These are phyloP conservation scores for Carex parvula DNA, from an alignment of 176 grass and related monocot genomes.

Conservation along the genomic window DNA sequence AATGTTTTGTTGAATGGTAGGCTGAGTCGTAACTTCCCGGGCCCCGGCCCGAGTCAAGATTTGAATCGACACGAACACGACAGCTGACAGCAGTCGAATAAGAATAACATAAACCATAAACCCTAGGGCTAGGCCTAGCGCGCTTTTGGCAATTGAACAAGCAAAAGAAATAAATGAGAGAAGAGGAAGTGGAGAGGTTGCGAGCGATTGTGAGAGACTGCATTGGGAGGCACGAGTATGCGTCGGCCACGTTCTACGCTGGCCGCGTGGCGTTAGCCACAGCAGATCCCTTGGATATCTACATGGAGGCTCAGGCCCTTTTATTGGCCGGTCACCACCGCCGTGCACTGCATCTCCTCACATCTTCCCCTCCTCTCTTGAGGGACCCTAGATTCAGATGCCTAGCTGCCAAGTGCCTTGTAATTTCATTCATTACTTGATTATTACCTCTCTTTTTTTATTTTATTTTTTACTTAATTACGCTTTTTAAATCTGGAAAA, in stretches of 20 bases:
- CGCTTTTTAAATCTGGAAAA: background rate
- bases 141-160: too few species aligned
- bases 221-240: slow-evolving; percentile 85
- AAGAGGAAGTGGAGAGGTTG: slow-evolving; percentile 76
- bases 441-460: background rate
- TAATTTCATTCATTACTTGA: too few species aligned
- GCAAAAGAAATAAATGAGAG: slow-evolving; percentile 29
- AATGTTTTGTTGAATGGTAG: too few species aligned
- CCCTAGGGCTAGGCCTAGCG: too few species aligned
- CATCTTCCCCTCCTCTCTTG: slow-evolving; percentile 57
- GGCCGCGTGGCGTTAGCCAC: slow-evolving; percentile 76
- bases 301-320: slow-evolving; percentile 93
- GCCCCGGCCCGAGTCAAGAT: too few species aligned
- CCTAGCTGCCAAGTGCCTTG: slow-evolving; percentile 92
- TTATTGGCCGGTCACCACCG: slow-evolving; percentile 74
- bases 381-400: slow-evolving; percentile 79
- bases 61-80: too few species aligned
- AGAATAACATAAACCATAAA: too few species aligned
- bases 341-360: slow-evolving; percentile 88
- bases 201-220: slow-evolving; percentile 81
- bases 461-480: too few species aligned
- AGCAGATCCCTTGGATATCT: slow-evolving; percentile 68
- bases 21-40: too few species aligned
- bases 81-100: too few species aligned
- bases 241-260: slow-evolving; percentile 85